Conservation (phyloP, 805 yeast genomes). For the Lipomyces orientalis region DNA sequence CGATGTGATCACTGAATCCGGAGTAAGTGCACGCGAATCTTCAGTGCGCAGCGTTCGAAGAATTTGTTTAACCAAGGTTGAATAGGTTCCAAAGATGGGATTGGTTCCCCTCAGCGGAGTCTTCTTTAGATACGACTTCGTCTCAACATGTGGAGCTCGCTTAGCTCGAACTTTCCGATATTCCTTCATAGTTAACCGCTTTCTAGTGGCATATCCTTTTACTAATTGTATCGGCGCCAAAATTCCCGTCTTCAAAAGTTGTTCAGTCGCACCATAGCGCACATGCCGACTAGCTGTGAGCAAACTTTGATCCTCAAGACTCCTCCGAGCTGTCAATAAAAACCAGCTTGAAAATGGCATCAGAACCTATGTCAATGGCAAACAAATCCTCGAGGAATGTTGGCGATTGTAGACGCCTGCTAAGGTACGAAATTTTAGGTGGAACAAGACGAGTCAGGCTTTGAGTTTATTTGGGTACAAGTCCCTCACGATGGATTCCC, state of each 20-base stretch:
- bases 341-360: neutral
- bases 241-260: neutral
- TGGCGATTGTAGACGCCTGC: neutral
- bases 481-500: neutral
- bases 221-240: neutral
- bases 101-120: constrained; percentile 14
- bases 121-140: constrained; percentile 18
- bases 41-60: constrained; percentile 24
- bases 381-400: neutral
- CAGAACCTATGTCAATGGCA: neutral
- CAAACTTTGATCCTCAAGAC: neutral
- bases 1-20: neutral
- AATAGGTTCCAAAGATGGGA: constrained; percentile 30
- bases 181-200: constrained; percentile 23
- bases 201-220: neutral
- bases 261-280: neutral
- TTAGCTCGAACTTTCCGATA: constrained; percentile 19
- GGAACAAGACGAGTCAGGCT: neutral
- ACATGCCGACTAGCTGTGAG: neutral
- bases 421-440: no score
- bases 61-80: constrained; percentile 24
- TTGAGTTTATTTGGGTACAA: neutral
- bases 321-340: neutral
- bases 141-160: constrained; percentile 30
- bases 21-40: constrained; percentile 9